Evolutionary conservation across 2,329 filamentous ascomycete genomes (phyloP), one percentile per base, ranked within the genome.

Genomic region (Hypoxylon rubiginosum): DNA sequence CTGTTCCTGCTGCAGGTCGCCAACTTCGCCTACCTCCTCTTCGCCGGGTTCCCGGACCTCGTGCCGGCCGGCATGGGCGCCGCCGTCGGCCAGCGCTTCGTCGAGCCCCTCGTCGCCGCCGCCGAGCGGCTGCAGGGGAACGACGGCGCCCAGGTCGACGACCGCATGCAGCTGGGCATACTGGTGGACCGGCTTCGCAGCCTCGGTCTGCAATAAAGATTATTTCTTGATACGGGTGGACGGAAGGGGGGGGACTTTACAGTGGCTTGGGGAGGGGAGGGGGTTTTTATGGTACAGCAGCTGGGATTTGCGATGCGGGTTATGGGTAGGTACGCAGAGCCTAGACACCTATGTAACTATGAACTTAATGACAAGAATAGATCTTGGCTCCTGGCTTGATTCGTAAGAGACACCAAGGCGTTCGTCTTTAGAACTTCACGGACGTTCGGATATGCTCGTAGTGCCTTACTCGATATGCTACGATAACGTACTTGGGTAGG

Each of bases 1-100:
- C 79, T 84, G 1, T 86, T 90, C 65, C 80, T 90, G 57, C 78
- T 90, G 66, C 86, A 90, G 69, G 85, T 85, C 0, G 84, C 85
- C 62, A 90, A 90, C 71, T 89, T 91, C 74, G 83, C 85, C 7
- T 82, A 86, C 56, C 87, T 90, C 69, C 77, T 90, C 19, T 84
- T 86, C 71, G 78, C 79, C 3, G 80, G 82, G 36, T 84, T 82
- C 74, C 78, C 76, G 58, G 77, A 83, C 48, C 74, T 89, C 5
- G 81, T 88, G 9, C 88, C 88, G 1, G 78, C 78, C 1, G 86
- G 85, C 0, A 87, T 89, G 84, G 82, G 83, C 0, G 81, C 83
- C 8, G 84, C 86, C 0, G 84, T 90, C 21, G 84, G 87, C 73
- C 83, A 88, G 71, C 80, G 88, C 30, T 90, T 88, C 74, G 80